Evolutionary conservation across 257 asterid species (phyloP).

Genomic region (Vinca minor): DNA sequence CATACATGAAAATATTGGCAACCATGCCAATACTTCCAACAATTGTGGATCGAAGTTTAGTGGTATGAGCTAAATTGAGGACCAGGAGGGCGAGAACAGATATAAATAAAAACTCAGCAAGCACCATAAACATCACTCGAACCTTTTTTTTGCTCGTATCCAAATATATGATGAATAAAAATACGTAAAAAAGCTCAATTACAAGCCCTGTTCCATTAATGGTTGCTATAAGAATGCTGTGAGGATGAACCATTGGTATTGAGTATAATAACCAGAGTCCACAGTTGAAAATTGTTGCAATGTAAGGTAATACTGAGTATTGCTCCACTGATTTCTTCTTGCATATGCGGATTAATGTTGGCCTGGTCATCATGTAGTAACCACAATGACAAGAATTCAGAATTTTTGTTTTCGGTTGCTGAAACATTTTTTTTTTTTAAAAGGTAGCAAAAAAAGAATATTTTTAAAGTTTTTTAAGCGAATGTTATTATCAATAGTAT

Average conservation of each 20-base stretch:
- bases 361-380: neutral
- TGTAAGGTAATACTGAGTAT: neutral
- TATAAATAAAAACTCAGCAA: constrained; percentile 35
- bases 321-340: neutral
- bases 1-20: neutral
- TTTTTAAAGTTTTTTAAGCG: too few species aligned
- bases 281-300: neutral
- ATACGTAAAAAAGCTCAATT: constrained; percentile 46
- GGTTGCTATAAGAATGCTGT: constrained; percentile 32
- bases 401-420: too few species aligned
- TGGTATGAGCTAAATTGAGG: constrained; percentile 31
- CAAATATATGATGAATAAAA: constrained; percentile 36
- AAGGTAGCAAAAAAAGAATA: too few species aligned
- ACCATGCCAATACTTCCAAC: constrained; percentile 26
- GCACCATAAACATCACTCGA: constrained; percentile 26
- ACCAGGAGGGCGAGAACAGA: constrained; percentile 44
- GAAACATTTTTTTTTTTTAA: too few species aligned
- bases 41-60: constrained; percentile 42
- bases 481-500: too few species aligned
- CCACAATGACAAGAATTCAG: neutral
- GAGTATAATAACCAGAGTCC: constrained; percentile 67
- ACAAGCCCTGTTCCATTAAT: constrained; percentile 56
- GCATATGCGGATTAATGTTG: neutral
- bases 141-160: constrained; percentile 31
- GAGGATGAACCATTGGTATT: constrained; percentile 40